Percentiles rank a stretch among this genome's conserved stretches.
phyloP scores from a whole-genome alignment of 2,329 filamentous ascomycete genomes.

The Sclerotinia glacialis region DNA sequence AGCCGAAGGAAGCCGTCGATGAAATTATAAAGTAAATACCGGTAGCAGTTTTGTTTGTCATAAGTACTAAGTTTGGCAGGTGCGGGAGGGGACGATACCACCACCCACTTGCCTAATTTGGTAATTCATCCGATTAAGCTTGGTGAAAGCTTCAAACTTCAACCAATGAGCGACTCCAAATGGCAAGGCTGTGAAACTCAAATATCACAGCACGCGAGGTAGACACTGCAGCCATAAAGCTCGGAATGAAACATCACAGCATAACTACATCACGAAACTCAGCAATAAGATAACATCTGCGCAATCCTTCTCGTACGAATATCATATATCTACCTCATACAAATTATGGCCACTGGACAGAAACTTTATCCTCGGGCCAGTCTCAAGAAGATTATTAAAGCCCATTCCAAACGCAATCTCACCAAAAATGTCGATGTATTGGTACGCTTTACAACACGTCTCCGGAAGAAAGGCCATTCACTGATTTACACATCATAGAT shows the following conservation, averaged over 20 bases:
- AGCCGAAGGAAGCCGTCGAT: conserved; percentile 6
- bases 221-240: neutral
- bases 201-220: neutral
- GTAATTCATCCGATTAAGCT: conserved; percentile 13
- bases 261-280: neutral
- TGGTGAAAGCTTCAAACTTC: neutral
- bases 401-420: conserved; percentile 74
- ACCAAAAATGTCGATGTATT: conserved; percentile 85
- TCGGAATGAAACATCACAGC: neutral
- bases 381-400: conserved; percentile 86
- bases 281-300: neutral
- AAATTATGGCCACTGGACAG: conserved; percentile 47
- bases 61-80: conserved; percentile 3
- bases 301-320: neutral
- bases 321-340: neutral
- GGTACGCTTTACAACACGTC: conserved; percentile 49
- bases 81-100: conserved; percentile 3
- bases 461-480: conserved; percentile 17
- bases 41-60: conserved; percentile 5
- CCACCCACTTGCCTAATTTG: conserved; percentile 20
- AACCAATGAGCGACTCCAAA: neutral
- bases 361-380: conserved; percentile 82
- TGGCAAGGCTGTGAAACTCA: conserved; percentile 12
- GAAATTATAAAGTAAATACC: neutral
- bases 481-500: conserved; percentile 53